Evolutionary conservation across 306 rosid genomes (phyloP), one percentile per base, ranked within the genome.

Genomic region (Phaseolus lunatus): DNA sequence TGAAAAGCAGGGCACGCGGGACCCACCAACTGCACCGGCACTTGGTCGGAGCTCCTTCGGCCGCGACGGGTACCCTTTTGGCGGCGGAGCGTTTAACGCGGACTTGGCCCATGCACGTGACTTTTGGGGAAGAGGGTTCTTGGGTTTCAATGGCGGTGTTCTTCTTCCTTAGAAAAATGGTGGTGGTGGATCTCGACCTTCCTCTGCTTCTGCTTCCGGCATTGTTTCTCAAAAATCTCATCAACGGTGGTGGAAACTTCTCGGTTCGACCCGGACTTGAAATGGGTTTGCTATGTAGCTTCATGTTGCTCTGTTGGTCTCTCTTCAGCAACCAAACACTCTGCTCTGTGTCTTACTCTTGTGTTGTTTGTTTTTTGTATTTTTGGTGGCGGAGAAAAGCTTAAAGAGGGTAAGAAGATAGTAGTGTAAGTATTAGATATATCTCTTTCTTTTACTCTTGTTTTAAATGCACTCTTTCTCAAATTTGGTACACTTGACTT

Each of bases 61-160:
- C 37, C 43, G 54, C 9, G 1, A 24, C 35, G n/a, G 15, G 39
- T 1, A 16, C 74, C 37, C 72, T 53, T 58, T 59, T 64, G 1
- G 77, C 16, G 75, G 93, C 62, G 41, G 96, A 72, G 79, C 89
- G 82, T 45, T 75, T 67, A 45, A 87, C 92, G 7, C 92, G 86
- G 5, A 94, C 98, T 64, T 92, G 97, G 0, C 98, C 98, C 90
- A 94, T 94, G 91, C 98, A 94, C 1, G 98, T 94, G 69, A 94
- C 98, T 47, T 94, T 94, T 0, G 97, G 98, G 43, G 98, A 94
- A 57, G 98, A 86, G 1, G 98, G 98, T 83, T 94, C 98, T 75
- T 88, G 96, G 5, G 97, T 89, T 80, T 90, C 96, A 49, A 82
- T 80, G 78, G 88, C 66, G 14, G 85, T 11, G 84, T 65, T 90